phyloP scores from a whole-genome alignment of 495 filamentous ascomycete genomes.

The Tuber indicum region DNA sequence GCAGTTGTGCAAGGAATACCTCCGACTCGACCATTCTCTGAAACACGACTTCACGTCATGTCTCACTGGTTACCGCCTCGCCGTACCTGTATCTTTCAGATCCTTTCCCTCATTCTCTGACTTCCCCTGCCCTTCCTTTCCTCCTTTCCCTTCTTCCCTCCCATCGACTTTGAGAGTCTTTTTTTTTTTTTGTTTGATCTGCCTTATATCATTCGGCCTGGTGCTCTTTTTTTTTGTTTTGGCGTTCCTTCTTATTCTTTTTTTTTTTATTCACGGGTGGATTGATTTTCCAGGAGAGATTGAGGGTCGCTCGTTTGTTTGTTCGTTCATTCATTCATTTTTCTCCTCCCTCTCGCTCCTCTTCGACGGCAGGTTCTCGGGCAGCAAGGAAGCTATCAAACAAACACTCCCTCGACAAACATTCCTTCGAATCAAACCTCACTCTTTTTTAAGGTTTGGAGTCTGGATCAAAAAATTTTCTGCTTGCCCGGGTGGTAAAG shows the following conservation, averaged over 20 bases:
- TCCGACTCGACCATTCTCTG: background rate
- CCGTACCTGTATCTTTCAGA: background rate
- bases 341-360: background rate
- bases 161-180: slow-evolving; percentile 3
- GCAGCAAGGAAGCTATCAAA: background rate
- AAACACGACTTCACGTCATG: background rate
- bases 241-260: background rate
- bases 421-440: background rate
- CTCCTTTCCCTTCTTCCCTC: background rate
- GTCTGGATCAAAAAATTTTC: background rate
- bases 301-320: background rate
- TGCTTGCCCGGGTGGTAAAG: slow-evolving; percentile 32
- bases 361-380: background rate
- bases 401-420: background rate
- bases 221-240: background rate
- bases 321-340: background rate
- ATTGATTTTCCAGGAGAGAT: background rate
- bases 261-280: background rate
- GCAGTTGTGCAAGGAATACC: background rate
- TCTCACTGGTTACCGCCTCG: background rate
- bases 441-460: background rate
- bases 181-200: background rate
- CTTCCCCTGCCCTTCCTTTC: background rate
- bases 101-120: background rate
- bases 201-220: background rate